These are phyloP conservation scores for Capsicum chinense DNA, from an alignment of 257 asterid species.

Conservation along the genomic window DNA sequence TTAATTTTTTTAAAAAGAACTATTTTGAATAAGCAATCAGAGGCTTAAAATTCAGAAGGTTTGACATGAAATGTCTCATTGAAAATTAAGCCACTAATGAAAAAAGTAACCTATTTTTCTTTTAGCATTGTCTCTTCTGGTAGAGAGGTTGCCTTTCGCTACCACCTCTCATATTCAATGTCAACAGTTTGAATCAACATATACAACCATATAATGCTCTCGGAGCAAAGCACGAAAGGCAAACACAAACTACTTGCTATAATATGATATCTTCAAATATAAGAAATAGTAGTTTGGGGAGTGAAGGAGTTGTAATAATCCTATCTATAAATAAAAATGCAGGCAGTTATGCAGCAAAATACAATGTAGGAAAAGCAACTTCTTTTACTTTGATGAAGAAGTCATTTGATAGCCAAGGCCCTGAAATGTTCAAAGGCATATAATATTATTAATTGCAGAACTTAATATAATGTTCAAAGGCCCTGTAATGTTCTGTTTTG, in stretches of 20 bases:
- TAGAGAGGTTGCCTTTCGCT: background rate
- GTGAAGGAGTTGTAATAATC: background rate
- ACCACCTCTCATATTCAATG: conserved; percentile 1
- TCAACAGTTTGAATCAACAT: background rate
- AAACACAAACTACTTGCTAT: background rate
- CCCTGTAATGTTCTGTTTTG: background rate
- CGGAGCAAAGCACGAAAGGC: background rate
- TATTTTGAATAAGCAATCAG: no score
- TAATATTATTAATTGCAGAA: conserved; percentile 57
- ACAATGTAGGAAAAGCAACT: background rate
- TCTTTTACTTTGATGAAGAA: conserved; percentile 23
- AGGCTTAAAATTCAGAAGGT: background rate
- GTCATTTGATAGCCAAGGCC: background rate
- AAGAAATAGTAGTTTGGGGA: background rate
- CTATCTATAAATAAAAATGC: background rate
- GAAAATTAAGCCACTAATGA: background rate
- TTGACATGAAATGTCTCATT: background rate
- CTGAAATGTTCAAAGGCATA: conserved; percentile 35
- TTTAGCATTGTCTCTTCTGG: background rate
- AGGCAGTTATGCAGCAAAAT: background rate
- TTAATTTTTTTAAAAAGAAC: no score
- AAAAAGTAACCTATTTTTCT: background rate
- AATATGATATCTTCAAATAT: background rate
- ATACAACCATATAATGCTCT: background rate
- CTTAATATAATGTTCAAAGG: conserved; percentile 1